Conservation (phyloP, 495 filamentous ascomycete species). For the Apiosordaria backusii region DNA sequence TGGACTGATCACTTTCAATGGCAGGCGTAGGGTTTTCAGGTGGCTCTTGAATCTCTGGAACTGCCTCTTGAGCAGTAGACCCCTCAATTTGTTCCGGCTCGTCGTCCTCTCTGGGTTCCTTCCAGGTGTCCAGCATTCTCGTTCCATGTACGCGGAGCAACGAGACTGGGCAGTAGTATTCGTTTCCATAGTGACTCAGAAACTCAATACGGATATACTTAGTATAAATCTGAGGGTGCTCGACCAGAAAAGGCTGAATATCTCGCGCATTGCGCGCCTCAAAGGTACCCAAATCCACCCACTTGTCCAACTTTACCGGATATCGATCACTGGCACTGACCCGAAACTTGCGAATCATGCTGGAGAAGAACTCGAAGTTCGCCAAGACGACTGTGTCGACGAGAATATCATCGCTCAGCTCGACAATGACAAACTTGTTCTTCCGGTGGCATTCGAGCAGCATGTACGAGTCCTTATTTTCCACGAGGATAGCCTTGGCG, state of each 20-base stretch:
- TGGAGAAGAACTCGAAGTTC: slow-evolving; percentile 98
- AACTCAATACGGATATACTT: slow-evolving; percentile 90
- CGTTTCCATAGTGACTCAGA: slow-evolving; percentile 88
- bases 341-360: slow-evolving; percentile 85
- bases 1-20: background rate
- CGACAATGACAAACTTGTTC: slow-evolving; percentile 89
- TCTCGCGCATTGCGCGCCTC: slow-evolving; percentile 88
- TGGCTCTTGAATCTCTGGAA: slow-evolving; percentile 30
- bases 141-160: slow-evolving; percentile 89
- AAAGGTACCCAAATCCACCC: slow-evolving; percentile 84
- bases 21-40: slow-evolving; percentile 14
- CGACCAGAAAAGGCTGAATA: slow-evolving; percentile 87
- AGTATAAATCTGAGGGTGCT: slow-evolving; percentile 93
- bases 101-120: slow-evolving; percentile 52
- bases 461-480: slow-evolving; percentile 99
- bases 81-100: slow-evolving; percentile 41
- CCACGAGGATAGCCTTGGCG: slow-evolving; percentile 78
- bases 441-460: slow-evolving; percentile 80
- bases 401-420: slow-evolving; percentile 83
- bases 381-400: slow-evolving; percentile 94
- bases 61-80: slow-evolving; percentile 19
- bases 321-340: slow-evolving; percentile 91
- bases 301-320: slow-evolving; percentile 86
- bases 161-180: slow-evolving; percentile 93
- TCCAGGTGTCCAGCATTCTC: slow-evolving; percentile 92